Evolutionary conservation across 2,329 filamentous ascomycete species (phyloP), one percentile per base, ranked within the genome.

Genomic region (Simplicillium aogashimaense): DNA sequence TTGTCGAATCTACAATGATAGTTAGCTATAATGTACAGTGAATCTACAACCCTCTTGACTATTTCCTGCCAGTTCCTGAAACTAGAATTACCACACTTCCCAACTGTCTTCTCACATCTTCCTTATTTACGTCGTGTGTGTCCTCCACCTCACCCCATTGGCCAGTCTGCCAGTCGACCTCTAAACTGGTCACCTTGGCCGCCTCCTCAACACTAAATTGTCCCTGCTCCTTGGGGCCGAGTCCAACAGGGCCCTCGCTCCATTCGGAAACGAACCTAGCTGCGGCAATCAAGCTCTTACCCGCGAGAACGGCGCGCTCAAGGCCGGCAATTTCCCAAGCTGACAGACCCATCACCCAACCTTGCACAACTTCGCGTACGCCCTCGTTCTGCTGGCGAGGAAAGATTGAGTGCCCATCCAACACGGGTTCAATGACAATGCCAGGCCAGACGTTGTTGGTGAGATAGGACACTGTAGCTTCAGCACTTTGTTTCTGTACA

Each of bases 141-240:
- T 98, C 89, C 60, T 98, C 92, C 1, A 98, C 92, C 68, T 95
- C 89, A 8, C 92, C 92, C 90, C 92, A 97, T 62, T 84, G 81
- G 20, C 75, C 68, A 1, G 82, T 94, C 72, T 98, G 92, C 82
- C 87, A 95, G 47, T 78, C 72, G 13, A 95, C 86, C 67, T 98
- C 92, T 33, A 94, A 59, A 52, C 76, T 95, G 6, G 83, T 80
- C 12, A 83, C 82, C 52, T 74, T 70, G 0, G 86, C 81, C 1
- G 89, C 90, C 57, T 94, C 80, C 53, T 94, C 84, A 11, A 94
- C 80, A 0, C 42, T 84, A 56, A 94, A 95, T 41, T 45, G 51
- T 37, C 52, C 52, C 29, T 55, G 62, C 7, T 47, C 47, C 8
- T 51, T 38, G 5, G 59, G 64, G 45, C 64, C 74, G 31, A 67